Evolutionary conservation across 208 protist species (phyloP), one percentile per base, ranked within the genome.

Genomic region (Strigomonas galati): DNA sequence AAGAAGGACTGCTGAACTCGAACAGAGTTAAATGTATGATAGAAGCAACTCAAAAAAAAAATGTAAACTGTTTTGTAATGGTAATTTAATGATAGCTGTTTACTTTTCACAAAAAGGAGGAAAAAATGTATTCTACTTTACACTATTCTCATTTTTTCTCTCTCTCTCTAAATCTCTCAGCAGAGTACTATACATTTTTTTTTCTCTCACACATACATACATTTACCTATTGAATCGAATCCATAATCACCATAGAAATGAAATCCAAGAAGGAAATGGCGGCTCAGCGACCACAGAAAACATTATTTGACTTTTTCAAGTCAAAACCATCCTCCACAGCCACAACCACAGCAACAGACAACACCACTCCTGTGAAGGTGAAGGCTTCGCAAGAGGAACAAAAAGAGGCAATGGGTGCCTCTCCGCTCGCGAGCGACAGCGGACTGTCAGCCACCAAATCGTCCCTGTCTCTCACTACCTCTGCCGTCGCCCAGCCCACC

Each of bases 191-290:
- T n/a, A n/a, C n/a, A n/a, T n/a, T n/a, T n/a, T n/a, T n/a, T n/a
- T n/a, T n/a, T 40, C 35, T 10, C 10, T 14, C 10, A 40, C 10
- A 40, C 10, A 40, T 40, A 40, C 10, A 40, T 40, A 40, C 10
- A 40, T 40, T 14, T 40, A 40, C 10, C 4, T 40, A 40, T 40
- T 14, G 4, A 40, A 14, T 14, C 10, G 7, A 40, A 4, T 10
- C 4, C 35, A 40, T 4, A 4, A 40, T 40, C 48, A 53, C 17
- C 48, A 53, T 53, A 53, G 48, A 59, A 59, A 59, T 59, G 54
- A 59, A 40, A 10, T 4, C 35, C 7, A 40, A 40, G 35, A 4
- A 40, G 35, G 7, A 40, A 4, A 10, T 10, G 35, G 35, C 35
- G 35, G 35, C 35, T 10, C 7, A 10, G 7, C 35, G 7, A 10